Evolutionary conservation across 495 filamentous ascomycete genomes (phyloP).

Genomic region (Pseudevernia furfuracea): DNA sequence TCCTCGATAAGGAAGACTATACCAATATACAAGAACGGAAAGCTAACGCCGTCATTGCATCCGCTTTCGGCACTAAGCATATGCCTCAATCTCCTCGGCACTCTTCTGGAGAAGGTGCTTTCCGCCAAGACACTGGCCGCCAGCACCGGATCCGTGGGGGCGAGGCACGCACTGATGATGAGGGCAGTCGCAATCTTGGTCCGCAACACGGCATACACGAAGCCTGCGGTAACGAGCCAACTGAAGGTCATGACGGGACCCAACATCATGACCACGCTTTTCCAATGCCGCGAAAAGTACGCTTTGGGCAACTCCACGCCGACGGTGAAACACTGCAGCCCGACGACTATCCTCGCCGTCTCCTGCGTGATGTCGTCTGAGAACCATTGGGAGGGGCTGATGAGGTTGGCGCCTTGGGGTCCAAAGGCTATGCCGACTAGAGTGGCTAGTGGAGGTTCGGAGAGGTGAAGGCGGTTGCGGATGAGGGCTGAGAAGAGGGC

Average conservation of each 20-base stretch:
- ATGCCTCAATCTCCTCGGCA: conserved; percentile 39
- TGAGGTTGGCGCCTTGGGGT: conserved; percentile 30
- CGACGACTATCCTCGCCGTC: conserved; percentile 39
- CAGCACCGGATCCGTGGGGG: conserved; percentile 46
- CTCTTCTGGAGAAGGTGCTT: conserved; percentile 37
- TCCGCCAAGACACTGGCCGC: conserved; percentile 41
- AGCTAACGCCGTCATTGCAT: conserved; percentile 43
- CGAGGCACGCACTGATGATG: conserved; percentile 42
- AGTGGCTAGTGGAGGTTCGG: conserved; percentile 44
- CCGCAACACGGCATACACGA: conserved; percentile 35
- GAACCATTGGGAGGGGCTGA: conserved; percentile 37
- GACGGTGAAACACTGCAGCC: conserved; percentile 42
- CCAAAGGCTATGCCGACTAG: conserved; percentile 42
- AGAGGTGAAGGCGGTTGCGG: conserved; percentile 44
- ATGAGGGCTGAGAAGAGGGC: conserved; percentile 43
- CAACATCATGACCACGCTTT: conserved; percentile 38
- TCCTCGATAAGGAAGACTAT: conserved; percentile 31
- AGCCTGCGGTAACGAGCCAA: conserved; percentile 40
- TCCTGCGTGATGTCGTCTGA: conserved; percentile 41
- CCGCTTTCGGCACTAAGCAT: conserved; percentile 43
- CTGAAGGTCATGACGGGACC: conserved; percentile 45
- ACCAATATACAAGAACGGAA: conserved; percentile 44
- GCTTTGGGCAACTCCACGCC: conserved; percentile 42
- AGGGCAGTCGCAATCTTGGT: conserved; percentile 34
- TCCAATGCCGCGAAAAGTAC: conserved; percentile 39